A percentile compares a stretch with the other conserved stretches of the same genome.
Evolutionary conservation across 352 stramenopile species (phyloP).

Genomic region (Phytophthora citricola): DNA sequence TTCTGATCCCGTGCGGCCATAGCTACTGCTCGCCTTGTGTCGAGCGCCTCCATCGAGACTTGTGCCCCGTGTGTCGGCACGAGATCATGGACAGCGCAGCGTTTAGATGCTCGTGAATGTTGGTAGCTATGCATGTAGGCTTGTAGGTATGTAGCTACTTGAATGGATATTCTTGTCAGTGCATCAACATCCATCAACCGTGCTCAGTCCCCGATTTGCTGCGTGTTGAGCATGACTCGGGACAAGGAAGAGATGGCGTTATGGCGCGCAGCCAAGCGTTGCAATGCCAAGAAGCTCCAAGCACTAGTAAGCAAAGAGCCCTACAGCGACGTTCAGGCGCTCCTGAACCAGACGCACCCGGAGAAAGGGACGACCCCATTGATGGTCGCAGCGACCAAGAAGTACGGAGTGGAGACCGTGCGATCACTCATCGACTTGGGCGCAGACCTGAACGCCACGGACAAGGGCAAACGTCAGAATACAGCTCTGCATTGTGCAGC

Average conservation of each 20-base stretch:
- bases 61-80: slow-evolving; percentile 58
- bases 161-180: slow-evolving; percentile 20
- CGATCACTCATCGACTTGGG: slow-evolving; percentile 66
- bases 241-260: slow-evolving; percentile 29
- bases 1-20: slow-evolving; percentile 68
- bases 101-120: slow-evolving; percentile 51
- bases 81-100: slow-evolving; percentile 36
- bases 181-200: slow-evolving; percentile 4
- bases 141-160: slow-evolving; percentile 26
- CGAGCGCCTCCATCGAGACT: slow-evolving; percentile 40
- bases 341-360: slow-evolving; percentile 55
- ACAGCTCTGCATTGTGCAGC: slow-evolving; percentile 79
- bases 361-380: slow-evolving; percentile 65
- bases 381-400: slow-evolving; percentile 71
- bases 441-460: slow-evolving; percentile 46
- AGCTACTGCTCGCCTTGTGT: slow-evolving; percentile 63
- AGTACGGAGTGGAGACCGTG: slow-evolving; percentile 52
- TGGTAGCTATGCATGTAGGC: neutral
- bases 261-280: slow-evolving; percentile 39
- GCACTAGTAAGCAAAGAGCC: slow-evolving; percentile 27
- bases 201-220: slow-evolving; percentile 33
- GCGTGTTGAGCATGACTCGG: slow-evolving; percentile 13
- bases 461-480: slow-evolving; percentile 48
- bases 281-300: slow-evolving; percentile 42
- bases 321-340: slow-evolving; percentile 17